phyloP scores from a whole-genome alignment of 257 asterid species.

The Rehmannia glutinosa region DNA sequence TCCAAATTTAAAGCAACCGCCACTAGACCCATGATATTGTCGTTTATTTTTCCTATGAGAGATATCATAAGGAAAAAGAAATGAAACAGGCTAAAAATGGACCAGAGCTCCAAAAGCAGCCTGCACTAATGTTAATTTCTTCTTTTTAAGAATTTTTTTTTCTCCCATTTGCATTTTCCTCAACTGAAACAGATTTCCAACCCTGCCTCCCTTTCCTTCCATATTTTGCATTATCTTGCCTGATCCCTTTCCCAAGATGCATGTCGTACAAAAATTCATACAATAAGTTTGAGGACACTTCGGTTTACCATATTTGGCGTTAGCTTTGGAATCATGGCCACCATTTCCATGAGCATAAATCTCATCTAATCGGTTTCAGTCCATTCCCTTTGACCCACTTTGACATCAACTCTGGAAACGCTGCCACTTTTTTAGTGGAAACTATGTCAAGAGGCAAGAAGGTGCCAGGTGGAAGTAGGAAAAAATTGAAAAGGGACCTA shows the following conservation, averaged over 20 bases:
- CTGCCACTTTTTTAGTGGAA: neutral
- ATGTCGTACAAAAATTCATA: neutral
- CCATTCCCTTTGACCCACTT: neutral
- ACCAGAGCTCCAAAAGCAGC: neutral
- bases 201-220: neutral
- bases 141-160: neutral
- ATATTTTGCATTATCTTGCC: neutral
- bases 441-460: neutral
- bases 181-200: neutral
- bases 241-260: neutral
- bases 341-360: neutral
- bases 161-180: neutral
- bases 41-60: too few species aligned
- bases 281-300: neutral
- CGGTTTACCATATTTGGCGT: neutral
- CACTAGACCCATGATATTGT: neutral
- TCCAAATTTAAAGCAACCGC: neutral
- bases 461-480: neutral
- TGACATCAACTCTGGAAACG: neutral
- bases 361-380: neutral
- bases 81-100: neutral
- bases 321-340: neutral
- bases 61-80: too few species aligned
- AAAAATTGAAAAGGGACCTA: neutral
- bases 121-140: neutral